Base-by-base conservation (phyloP, 768 basidiomycete species). In the Suillus subluteus region DNA sequence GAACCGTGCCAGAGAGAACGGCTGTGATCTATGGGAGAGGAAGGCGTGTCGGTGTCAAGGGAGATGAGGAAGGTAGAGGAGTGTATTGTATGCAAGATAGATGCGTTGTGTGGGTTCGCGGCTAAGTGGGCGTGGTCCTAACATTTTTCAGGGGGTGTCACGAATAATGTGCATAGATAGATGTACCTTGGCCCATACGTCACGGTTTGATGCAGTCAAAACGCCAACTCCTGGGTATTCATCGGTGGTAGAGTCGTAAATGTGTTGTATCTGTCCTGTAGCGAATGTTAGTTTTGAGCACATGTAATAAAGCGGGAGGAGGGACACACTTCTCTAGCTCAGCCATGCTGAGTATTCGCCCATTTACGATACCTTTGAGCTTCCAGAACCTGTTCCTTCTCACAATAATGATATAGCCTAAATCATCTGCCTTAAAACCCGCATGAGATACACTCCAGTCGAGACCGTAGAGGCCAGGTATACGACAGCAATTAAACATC, bases 401-500 rank as follows among this genome's bases (percentile, higher is more conserved):
- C n/a, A 96, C 82, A 35, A 95, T 91, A 56, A 96, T 81, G 66
- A 98, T 85, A 75, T 96, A 94, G 0, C 93, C 94, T 23, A 87
- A 83, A 61, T 88, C 82, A n/a, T 68, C 65, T n/a, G 67, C 68
- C 40, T 66, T 67, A 48, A 61, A 68, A 12, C 88, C 89, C 0
- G 92, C 88, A 68, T 92, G 86, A 18, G 88, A 87, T 23, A 89
- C 79, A 68, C 89, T 88, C 87, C 92, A 92, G 74, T 98, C 96
- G 4, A 88, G 78, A 21, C 91, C 90, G 55, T 90, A 84, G 12
- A 81, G 76, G 1, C 91, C 91, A 3, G 94, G 94, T 23, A 95
- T 82, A 64, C 94, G 91, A 69, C 87, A 92, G 75, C 92, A 94
- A 74, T 95, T 94, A 70, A 95, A 95, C 94, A 95, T 94, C 94